Evolutionary conservation across 2,329 filamentous ascomycete species (phyloP).

Genomic region (Scedosporium dehoogii): DNA sequence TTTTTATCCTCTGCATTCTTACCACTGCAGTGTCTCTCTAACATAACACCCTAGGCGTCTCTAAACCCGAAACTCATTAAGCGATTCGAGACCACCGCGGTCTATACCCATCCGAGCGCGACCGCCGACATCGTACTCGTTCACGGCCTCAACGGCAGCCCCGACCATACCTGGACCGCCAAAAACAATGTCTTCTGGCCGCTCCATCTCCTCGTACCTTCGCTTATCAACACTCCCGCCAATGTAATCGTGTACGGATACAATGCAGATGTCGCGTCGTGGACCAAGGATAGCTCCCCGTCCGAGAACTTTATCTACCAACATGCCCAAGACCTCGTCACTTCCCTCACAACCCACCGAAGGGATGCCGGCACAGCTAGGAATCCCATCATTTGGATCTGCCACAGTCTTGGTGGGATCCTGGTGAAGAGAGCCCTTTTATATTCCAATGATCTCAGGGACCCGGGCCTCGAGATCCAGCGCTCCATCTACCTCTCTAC

Average conservation of each 20-base stretch:
- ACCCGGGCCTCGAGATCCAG: constrained; percentile 50
- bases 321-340: constrained; percentile 60
- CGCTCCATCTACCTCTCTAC: constrained; percentile 65
- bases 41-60: constrained; percentile 11
- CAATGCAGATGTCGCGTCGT: constrained; percentile 54
- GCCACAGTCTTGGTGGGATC: constrained; percentile 64
- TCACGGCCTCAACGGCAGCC: constrained; percentile 59
- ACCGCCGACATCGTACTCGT: constrained; percentile 59
- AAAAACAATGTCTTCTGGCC: constrained; percentile 58
- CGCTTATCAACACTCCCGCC: constrained; percentile 46
- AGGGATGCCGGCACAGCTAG: constrained; percentile 44
- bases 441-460: constrained; percentile 52
- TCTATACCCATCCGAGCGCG: constrained; percentile 49
- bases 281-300: constrained; percentile 38
- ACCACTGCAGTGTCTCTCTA: neutral
- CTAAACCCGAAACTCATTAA: constrained; percentile 36
- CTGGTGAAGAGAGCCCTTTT: constrained; percentile 61
- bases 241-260: constrained; percentile 66
- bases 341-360: constrained; percentile 52
- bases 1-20: neutral
- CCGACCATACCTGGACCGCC: constrained; percentile 52
- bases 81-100: constrained; percentile 48
- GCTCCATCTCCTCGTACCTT: constrained; percentile 44
- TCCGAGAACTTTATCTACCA: constrained; percentile 60
- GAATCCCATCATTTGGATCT: constrained; percentile 67